Percentiles rank a stretch among this genome's conserved stretches.
phyloP scores from a whole-genome alignment of 495 filamentous ascomycete genomes.

The Eremomyces bilateralis region DNA sequence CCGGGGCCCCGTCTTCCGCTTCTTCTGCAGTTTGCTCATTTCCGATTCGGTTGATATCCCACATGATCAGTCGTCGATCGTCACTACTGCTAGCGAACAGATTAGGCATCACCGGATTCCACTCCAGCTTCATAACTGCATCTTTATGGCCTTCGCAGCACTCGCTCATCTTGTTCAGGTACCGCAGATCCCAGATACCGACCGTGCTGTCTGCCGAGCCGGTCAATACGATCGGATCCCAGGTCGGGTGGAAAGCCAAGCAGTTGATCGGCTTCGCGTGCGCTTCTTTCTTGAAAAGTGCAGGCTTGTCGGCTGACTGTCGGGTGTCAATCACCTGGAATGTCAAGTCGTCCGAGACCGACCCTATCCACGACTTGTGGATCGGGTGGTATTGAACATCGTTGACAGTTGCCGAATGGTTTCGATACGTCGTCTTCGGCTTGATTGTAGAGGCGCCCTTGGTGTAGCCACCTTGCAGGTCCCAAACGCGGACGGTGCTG shows the following conservation, averaged over 20 bases:
- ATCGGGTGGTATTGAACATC: slow-evolving; percentile 88
- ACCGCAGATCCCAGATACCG: slow-evolving; percentile 84
- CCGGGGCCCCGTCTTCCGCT: slow-evolving; percentile 87
- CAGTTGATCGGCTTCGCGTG: slow-evolving; percentile 89
- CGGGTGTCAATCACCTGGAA: slow-evolving; percentile 81
- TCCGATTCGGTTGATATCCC: slow-evolving; percentile 78
- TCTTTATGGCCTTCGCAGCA: slow-evolving; percentile 67
- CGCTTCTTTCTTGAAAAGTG: slow-evolving; percentile 30
- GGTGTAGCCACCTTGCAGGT: slow-evolving; percentile 43
- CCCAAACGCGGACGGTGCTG: slow-evolving; percentile 77
- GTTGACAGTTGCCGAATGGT: slow-evolving; percentile 81
- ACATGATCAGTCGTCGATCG: slow-evolving; percentile 85
- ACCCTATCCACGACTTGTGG: slow-evolving; percentile 61
- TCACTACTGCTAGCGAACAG: slow-evolving; percentile 81
- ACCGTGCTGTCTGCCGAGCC: slow-evolving; percentile 90
- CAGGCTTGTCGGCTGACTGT: slow-evolving; percentile 34
- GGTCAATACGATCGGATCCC: slow-evolving; percentile 71
- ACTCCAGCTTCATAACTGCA: slow-evolving; percentile 71
- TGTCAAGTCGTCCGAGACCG: slow-evolving; percentile 86
- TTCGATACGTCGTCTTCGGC: slow-evolving; percentile 53
- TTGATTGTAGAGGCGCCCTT: slow-evolving; percentile 47
- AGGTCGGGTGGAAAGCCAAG: slow-evolving; percentile 74
- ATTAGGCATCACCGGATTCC: slow-evolving; percentile 76
- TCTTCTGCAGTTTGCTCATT: slow-evolving; percentile 92
- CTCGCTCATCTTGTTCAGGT: slow-evolving; percentile 68